These are phyloP conservation scores for Trichosporon faecale DNA, from an alignment of 1,284 basidiomycete genomes.

Conservation along the genomic window DNA sequence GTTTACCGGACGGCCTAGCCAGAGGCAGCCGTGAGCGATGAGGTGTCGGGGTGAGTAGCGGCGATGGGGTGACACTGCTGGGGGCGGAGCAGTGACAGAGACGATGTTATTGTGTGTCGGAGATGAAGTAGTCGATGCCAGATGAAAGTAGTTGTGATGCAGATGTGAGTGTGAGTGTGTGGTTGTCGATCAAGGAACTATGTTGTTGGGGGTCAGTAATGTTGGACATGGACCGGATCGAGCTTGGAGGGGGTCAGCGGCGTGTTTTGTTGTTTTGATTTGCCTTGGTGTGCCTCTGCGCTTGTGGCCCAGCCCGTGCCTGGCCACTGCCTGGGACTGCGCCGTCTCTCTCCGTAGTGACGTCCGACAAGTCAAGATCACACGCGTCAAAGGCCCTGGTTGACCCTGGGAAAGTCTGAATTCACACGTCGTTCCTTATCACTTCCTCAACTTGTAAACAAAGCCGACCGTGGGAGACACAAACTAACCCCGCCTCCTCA, in stretches of 20 bases:
- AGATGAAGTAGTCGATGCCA: neutral
- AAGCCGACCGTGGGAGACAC: neutral
- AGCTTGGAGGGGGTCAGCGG: neutral
- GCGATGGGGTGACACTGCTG: neutral
- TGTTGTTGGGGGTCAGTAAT: neutral
- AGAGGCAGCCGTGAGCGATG: constrained; percentile 9
- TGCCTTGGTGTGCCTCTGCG: neutral
- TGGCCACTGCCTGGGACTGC: too few species aligned
- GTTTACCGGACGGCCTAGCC: constrained; percentile 3
- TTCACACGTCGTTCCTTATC: constrained; percentile 1
- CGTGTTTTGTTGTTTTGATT: constrained; percentile 7
- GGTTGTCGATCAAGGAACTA: neutral
- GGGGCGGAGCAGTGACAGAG: neutral
- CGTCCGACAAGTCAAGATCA: constrained; percentile 2
- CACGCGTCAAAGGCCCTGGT: neutral
- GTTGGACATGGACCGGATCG: neutral
- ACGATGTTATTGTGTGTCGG: neutral
- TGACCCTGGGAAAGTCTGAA: neutral
- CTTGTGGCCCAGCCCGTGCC: neutral
- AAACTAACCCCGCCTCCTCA: neutral
- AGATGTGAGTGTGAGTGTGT: neutral
- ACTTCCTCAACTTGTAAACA: neutral
- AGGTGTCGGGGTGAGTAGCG: neutral
- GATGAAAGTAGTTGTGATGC: neutral
- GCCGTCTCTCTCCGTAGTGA: neutral